phyloP scores from a whole-genome alignment of 257 asterid species.

The Salvia miltiorrhiza region DNA sequence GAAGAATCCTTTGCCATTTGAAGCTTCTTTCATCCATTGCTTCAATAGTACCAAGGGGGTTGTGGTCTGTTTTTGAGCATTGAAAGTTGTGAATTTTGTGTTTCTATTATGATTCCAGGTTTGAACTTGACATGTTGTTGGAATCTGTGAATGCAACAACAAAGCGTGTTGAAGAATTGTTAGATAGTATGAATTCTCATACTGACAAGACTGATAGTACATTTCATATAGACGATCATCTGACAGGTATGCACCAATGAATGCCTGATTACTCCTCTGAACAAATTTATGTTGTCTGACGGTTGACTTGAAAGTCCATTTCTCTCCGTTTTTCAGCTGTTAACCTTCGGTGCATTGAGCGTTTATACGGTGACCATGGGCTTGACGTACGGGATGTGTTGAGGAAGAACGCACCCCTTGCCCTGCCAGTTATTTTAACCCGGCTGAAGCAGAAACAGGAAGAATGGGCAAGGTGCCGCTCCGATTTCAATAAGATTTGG shows the following conservation, averaged over 20 bases:
- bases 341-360: constrained; percentile 90
- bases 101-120: constrained; percentile 52
- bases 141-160: constrained; percentile 79
- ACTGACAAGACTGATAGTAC: constrained; percentile 40
- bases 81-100: constrained; percentile 20
- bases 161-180: constrained; percentile 75
- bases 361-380: constrained; percentile 97
- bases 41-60: background rate
- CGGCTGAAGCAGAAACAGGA: constrained; percentile 98
- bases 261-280: constrained; percentile 22
- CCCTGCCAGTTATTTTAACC: constrained; percentile 82
- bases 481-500: constrained; percentile 94
- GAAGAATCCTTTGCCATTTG: background rate
- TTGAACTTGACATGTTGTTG: constrained; percentile 96
- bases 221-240: constrained; percentile 64
- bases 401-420: constrained; percentile 80
- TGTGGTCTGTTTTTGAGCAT: constrained; percentile 10
- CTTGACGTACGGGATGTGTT: constrained; percentile 95
- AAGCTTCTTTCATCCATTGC: constrained; percentile 6
- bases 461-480: constrained; percentile 94
- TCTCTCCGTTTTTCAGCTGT: constrained; percentile 51
- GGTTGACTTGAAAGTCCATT: constrained; percentile 13
- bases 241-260: constrained; percentile 54
- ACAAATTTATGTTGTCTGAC: constrained; percentile 18
- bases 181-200: constrained; percentile 61